Percentiles rank a stretch among this genome's conserved stretches.
These are phyloP conservation scores for Triticum turgidum DNA, from an alignment of 176 grass and related monocot genomes.

Conservation along the genomic window DNA sequence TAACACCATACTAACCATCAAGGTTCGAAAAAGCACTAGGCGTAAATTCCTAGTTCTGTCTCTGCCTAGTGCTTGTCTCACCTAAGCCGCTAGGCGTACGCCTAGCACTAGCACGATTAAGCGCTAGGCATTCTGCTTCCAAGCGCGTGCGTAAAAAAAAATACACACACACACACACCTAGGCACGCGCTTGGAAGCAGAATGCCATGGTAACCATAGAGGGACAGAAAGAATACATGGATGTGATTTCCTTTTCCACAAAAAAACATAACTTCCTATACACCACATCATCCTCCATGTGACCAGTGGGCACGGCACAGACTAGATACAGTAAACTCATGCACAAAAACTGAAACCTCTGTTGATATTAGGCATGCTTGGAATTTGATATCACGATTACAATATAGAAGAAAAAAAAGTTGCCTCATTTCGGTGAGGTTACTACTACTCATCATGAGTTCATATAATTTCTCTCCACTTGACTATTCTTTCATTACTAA, in stretches of 20 bases:
- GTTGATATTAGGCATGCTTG: neutral
- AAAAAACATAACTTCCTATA: neutral
- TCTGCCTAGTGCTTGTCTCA: neutral
- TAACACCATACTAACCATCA: neutral
- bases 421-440: neutral
- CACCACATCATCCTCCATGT: neutral
- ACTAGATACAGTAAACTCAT: neutral
- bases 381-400: neutral
- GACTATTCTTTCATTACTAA: neutral
- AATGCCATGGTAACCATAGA: neutral
- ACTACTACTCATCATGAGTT: slow-evolving; percentile 1
- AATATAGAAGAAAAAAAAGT: neutral
- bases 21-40: neutral
- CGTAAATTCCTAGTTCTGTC: neutral
- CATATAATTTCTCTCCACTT: neutral
- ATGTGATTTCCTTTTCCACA: neutral
- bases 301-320: neutral
- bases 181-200: too few relatives aligned
- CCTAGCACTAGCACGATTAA: neutral
- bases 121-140: neutral
- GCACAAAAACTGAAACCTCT: neutral
- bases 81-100: neutral
- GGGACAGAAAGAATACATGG: neutral
- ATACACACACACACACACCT: too few relatives aligned
- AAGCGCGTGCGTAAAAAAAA: neutral